Evolutionary conservation across 2,329 filamentous ascomycete genomes (phyloP), one percentile per base, ranked within the genome.

Genomic region (Xenoacremonium recifei): DNA sequence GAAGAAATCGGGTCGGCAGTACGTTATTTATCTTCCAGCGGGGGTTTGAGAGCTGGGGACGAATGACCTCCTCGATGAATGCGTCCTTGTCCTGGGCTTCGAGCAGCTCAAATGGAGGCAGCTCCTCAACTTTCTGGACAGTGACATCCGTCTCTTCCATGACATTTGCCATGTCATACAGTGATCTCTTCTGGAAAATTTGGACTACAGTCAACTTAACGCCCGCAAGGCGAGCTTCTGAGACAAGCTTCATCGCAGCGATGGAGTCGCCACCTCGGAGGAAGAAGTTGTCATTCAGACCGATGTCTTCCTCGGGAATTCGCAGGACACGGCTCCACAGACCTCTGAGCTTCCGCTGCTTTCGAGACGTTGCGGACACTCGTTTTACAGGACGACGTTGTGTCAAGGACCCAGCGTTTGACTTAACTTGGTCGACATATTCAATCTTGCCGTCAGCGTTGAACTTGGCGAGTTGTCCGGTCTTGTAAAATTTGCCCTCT

Each of bases 261-360:
- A 82, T 76, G 0, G 79, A 82, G 60, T 82, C 78, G 16, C 79
- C 79, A 1, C 79, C 79, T 0, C 81, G 68, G 3, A 71, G 69
- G 68, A 83, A 82, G 62, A 83, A 82, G 61, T 75, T 79, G 51
- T 81, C 73, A 10, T 79, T 71, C 2, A 73, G 60, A 2, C 73
- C 68, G 15, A 82, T 76, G 2, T 71, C 63, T 3, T 73, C 66
- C 40, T 75, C 64, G 1, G 61, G 50, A 1, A 75, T 56, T 1
- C 54, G 59, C 21, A 80, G 59, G 2, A 77, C 68, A 4, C 65
- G 65, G 23, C 69, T 65, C 76, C 77, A 82, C 11, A 76, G 60
- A 5, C 59, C 55, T 11, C 68, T 68, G 5, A 81, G 61, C 6
- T 61, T 65, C 37, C 64, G 63, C 51, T 76, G 71, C 49, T 66